Base-by-base conservation (phyloP, 768 basidiomycete genomes). In the Amanita subjunquillea region DNA sequence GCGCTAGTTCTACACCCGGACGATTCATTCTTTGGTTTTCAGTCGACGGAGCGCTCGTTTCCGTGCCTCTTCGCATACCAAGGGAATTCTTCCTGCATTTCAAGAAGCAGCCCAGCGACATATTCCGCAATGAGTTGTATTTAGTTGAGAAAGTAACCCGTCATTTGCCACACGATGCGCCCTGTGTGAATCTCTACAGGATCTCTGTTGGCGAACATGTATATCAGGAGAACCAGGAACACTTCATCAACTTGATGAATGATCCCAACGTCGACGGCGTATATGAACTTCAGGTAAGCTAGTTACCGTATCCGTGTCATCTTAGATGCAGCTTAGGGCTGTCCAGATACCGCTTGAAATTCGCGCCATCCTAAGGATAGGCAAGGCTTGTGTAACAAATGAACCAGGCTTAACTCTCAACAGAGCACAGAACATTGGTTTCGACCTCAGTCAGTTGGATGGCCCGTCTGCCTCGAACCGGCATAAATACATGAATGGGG, bases 191-290 rank as follows among this genome's bases (percentile, higher is more conserved):
- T 65, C 74, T 99, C 1, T 95, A 89, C 72, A 86, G 83, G 59
- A 71, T 98, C 25, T 70, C 78, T 9, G 90, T 93, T 22, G 78
- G 84, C 30, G 96, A 98, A 63, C 84, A 87, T 4, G 69, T 85
- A 13, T 99, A 88, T 66, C 74, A 85, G 29, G 81, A 87, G 29
- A 88, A 85, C 29, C 85, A 91, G 59, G 86, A 91, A 52, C 91
- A 96, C 63, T 97, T 98, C 62, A 84, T 91, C 15, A 85, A 93
- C 63, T 73, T 98, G 47, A 90, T 82, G 54, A 96, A 96, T 62
- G 89, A 94, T 60, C 90, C 94, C 0, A 91, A 89, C 61, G 91
- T 97, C 7, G 92, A 97, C 59, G 92, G 91, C 1, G 87, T 96
- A 3, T 99, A 85, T 60, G 96, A 99, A 68, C 75, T 85, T 17